Evolutionary conservation across 768 basidiomycete genomes (phyloP), one percentile per base, ranked within the genome.

Genomic region (Trametes punicea): DNA sequence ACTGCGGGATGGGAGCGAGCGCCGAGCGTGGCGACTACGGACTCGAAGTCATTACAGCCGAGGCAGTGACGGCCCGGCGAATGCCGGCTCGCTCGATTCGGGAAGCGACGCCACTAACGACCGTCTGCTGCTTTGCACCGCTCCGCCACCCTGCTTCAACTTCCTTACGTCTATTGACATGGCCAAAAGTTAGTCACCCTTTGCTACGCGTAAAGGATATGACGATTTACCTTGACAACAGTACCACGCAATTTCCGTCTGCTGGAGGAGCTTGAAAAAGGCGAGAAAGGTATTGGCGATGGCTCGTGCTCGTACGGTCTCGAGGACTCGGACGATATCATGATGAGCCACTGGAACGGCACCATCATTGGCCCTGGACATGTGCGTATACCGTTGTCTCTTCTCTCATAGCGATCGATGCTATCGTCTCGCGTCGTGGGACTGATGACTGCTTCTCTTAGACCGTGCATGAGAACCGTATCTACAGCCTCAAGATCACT

Each of bases 311-410:
- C 93, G 18, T 99, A 98, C 66, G 97, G 97, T 36, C 77, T 99
- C 57, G 92, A 93, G 74, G 93, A 98, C 72, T 74, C 86, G 64
- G 95, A 98, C 69, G 97, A 98, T 80, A 88, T 96, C 76, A 77
- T 92, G 77, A 98, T 99, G 95, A 88, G 83, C 74, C 80, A 92
- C 71, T 99, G 97, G 97, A 98, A 97, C 68, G 96, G 97, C 47
- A 99, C 97, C 20, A 95, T 99, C 76, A 93, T 99, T 59, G 97
- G 97, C 8, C 97, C 97, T 29, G 95, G 95, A 48, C 95, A 99
- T 73, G 93, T 95, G 71, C 59, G 90, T 55, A 18, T 25, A 21
- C 48, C 51, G 36, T 36, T 50, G 25, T 40, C 20, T 11, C 20
- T 30, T 18, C n/a, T 18, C 16, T 31, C 3, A 34, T 9, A 26